Evolutionary conservation across 2,329 filamentous ascomycete genomes (phyloP).

Genomic region (Fusarium sp.): DNA sequence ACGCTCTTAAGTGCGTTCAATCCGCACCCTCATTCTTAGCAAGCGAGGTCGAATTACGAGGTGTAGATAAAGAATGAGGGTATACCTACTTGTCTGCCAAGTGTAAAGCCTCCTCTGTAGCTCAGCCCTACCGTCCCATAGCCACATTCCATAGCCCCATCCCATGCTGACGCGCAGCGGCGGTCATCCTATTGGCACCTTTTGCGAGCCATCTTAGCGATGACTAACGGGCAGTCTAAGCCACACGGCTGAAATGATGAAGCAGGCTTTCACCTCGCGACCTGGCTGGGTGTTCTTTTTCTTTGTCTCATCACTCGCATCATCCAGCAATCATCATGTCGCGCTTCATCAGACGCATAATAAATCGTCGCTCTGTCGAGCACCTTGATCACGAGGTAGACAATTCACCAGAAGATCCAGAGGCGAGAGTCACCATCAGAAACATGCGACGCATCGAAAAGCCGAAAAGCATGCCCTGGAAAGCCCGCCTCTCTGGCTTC

Average conservation of each 20-base stretch:
- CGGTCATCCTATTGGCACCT: neutral
- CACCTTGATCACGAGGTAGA: neutral
- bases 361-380: neutral
- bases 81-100: neutral
- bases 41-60: too few species aligned
- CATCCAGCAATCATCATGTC: neutral
- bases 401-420: neutral
- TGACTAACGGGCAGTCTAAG: neutral
- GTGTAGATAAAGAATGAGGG: neutral
- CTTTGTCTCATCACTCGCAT: neutral
- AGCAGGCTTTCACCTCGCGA: neutral
- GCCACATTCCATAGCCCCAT: neutral
- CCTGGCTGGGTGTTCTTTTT: neutral
- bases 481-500: conserved; percentile 9
- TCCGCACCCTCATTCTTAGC: too few species aligned
- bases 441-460: neutral
- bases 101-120: neutral
- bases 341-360: neutral
- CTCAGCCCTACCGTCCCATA: neutral
- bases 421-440: neutral
- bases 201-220: neutral
- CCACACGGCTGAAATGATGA: neutral
- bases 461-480: conserved; percentile 18
- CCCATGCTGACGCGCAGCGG: neutral
- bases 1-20: neutral